These are phyloP conservation scores for Candida wancherniae DNA, from an alignment of 805 yeast genomes.

Conservation along the genomic window DNA sequence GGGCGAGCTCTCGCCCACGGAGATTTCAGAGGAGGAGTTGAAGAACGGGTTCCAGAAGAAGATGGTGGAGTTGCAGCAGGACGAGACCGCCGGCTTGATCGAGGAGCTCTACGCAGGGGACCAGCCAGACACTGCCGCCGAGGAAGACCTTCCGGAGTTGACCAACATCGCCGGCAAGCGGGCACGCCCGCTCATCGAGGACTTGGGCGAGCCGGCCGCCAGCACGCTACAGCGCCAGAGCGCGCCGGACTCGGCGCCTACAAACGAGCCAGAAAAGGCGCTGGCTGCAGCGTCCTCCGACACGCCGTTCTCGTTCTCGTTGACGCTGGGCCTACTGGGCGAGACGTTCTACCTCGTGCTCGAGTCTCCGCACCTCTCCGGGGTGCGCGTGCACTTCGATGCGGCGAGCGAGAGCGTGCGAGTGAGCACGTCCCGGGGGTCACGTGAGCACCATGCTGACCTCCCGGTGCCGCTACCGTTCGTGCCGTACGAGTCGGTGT, in stretches of 20 bases:
- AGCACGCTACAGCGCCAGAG: too few relatives aligned
- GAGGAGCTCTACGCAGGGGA: conserved; percentile 30
- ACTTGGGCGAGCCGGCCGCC: conserved; percentile 45
- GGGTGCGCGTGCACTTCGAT: too few relatives aligned
- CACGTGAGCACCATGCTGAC: conserved; percentile 7
- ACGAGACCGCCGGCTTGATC: conserved; percentile 40
- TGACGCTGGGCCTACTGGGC: too few relatives aligned
- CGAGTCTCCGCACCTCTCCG: too few relatives aligned
- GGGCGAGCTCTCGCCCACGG: conserved; percentile 52
- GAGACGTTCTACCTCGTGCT: too few relatives aligned
- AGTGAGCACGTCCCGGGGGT: too few relatives aligned
- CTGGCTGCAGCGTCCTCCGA: too few relatives aligned
- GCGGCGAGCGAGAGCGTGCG: too few relatives aligned
- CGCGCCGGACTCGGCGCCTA: not conserved
- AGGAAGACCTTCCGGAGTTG: conserved; percentile 24
- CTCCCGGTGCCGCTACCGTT: conserved; percentile 8
- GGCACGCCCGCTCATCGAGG: conserved; percentile 50
- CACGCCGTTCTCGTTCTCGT: too few relatives aligned
- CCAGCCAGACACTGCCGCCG: conserved; percentile 10
- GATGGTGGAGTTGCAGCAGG: conserved; percentile 30
- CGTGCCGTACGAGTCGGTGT: conserved; percentile 9
- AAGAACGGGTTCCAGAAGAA: conserved; percentile 33
- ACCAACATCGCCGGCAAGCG: conserved; percentile 22
- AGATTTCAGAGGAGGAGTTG: conserved; percentile 42
- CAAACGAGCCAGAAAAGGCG: too few relatives aligned